phyloP scores from a whole-genome alignment of 139 green algal genomes.

The Eudorina sp. region DNA sequence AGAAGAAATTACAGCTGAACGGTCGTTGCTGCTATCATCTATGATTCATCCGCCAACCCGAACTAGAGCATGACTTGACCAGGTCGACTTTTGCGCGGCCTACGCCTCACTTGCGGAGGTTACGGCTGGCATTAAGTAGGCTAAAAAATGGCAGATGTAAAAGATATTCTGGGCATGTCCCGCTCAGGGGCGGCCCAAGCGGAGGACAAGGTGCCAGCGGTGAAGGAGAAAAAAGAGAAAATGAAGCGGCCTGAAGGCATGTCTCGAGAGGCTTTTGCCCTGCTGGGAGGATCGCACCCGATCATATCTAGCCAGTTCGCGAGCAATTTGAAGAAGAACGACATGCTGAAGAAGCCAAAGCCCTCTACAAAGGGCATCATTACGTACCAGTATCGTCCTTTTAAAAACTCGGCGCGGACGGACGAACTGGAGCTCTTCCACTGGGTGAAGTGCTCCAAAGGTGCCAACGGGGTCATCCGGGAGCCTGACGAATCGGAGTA shows the following conservation, averaged over 20 bases:
- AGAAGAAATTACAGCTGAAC: too few species aligned
- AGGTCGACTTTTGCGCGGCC: not conserved
- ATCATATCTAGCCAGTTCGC: constrained; percentile 81
- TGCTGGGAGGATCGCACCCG: constrained; percentile 87
- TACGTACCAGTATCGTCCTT: constrained; percentile 76
- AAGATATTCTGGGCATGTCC: constrained; percentile 90
- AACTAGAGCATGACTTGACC: constrained; percentile 30
- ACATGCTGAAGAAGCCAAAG: constrained; percentile 61
- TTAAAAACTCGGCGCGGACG: constrained; percentile 81
- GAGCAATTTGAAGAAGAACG: constrained; percentile 49
- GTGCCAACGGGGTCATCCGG: constrained; percentile 76
- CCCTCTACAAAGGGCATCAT: constrained; percentile 58
- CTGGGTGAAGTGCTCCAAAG: constrained; percentile 91
- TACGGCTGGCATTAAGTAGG: not conserved
- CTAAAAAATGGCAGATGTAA: constrained; percentile 86
- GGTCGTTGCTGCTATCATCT: too few species aligned
- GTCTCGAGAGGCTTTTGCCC: constrained; percentile 90
- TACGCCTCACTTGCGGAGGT: not conserved
- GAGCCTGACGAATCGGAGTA: constrained; percentile 84
- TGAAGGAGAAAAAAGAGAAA: constrained; percentile 74
- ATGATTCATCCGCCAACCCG: too few species aligned
- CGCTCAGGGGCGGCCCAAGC: constrained; percentile 36
- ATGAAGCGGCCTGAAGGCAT: constrained; percentile 87
- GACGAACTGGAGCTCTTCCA: constrained; percentile 85
- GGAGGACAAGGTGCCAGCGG: constrained; percentile 33